Base-by-base conservation (phyloP, 208 protist genomes). In the Crithidia fasciculata region DNA sequence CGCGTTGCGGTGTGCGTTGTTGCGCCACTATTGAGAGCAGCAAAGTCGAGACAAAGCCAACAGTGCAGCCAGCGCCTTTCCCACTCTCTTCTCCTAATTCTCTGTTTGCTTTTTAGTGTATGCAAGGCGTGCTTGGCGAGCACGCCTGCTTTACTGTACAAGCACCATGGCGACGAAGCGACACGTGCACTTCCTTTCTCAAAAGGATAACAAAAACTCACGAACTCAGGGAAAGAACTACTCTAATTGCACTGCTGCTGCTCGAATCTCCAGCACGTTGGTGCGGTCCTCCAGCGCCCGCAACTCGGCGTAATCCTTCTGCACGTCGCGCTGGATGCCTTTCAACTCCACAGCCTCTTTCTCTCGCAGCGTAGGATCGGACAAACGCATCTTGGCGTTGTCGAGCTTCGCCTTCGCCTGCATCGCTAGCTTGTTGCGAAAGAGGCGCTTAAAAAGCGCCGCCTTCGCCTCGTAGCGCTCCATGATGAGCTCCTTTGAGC, bases 381-480 rank as follows among this genome's bases (percentile, higher is more conserved):
- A 69, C 16, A 97, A 72, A 13, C 84, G 70, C 76, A 92, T 88
- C 69, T 95, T 95, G 1, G 92, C 90, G 64, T 88, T 81, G 59
- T 93, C 90, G 2, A 97, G 76, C 54, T 83, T 81, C 8, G 85
- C 80, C 55, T 93, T 94, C 5, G 90, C 92, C 60, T 91, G 85
- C 81, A 92, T 88, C 13, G 87, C 92, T 13, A 84, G 52, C 52
- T 86, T 86, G 78, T 95, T 91, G n/a, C 89, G 82, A 69, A 95
- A 90, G 15, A 89, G 71, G 13, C 82, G 77, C 56, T 84, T 84
- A 59, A 97, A 85, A n/a, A 88, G 72, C 2, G 66, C 65, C 12
- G 78, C 81, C 58, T 95, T 95, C n/a, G 68, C 59, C 39, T 93
- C 83, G 62, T 94, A 93, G 18, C 83, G 79, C 49, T 74, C 72